Conservation (phyloP, 352 stramenopile species). For the Globisporangium paddicum region DNA sequence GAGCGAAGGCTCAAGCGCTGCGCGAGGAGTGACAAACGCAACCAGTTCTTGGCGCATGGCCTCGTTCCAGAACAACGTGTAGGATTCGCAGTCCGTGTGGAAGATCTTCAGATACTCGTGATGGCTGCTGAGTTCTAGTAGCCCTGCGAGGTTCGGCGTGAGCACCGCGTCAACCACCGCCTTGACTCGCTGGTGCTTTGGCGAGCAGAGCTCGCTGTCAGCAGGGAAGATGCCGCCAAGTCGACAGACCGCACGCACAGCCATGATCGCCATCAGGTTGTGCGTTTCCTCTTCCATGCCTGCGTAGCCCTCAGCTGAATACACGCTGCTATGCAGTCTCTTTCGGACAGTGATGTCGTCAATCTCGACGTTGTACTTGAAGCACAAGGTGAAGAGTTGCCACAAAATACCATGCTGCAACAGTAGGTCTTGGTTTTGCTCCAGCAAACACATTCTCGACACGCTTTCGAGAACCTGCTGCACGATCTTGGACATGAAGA, state of each 20-base stretch:
- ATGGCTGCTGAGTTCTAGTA: conserved; percentile 61
- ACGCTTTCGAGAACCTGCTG: conserved; percentile 76
- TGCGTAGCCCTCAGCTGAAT: conserved; percentile 35
- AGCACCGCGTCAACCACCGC: conserved; percentile 50
- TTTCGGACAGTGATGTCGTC: conserved; percentile 44
- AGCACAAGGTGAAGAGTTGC: conserved; percentile 69
- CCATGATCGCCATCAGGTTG: conserved; percentile 75
- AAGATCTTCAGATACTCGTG: conserved; percentile 84
- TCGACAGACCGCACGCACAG: conserved; percentile 57
- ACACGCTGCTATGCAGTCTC: conserved; percentile 32
- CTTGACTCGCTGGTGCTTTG: conserved; percentile 36
- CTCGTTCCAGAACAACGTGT: conserved; percentile 80
- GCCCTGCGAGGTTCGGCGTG: conserved; percentile 63
- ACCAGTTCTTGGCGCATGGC: conserved; percentile 65
- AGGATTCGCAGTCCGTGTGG: conserved; percentile 71
- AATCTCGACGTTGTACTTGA: conserved; percentile 55
- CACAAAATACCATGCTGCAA: conserved; percentile 50
- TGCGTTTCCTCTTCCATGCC: conserved; percentile 43
- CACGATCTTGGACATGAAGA: conserved; percentile 57
- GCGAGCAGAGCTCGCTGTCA: conserved; percentile 42
- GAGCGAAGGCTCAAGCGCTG: conserved; percentile 27
- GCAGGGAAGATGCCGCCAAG: conserved; percentile 57
- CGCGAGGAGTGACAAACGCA: conserved; percentile 42
- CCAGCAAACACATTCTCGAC: conserved; percentile 50
- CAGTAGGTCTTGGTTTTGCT: conserved; percentile 55